These are phyloP conservation scores for Microthlaspi erraticum DNA, from an alignment of 345 rosid genomes.

Conservation along the genomic window DNA sequence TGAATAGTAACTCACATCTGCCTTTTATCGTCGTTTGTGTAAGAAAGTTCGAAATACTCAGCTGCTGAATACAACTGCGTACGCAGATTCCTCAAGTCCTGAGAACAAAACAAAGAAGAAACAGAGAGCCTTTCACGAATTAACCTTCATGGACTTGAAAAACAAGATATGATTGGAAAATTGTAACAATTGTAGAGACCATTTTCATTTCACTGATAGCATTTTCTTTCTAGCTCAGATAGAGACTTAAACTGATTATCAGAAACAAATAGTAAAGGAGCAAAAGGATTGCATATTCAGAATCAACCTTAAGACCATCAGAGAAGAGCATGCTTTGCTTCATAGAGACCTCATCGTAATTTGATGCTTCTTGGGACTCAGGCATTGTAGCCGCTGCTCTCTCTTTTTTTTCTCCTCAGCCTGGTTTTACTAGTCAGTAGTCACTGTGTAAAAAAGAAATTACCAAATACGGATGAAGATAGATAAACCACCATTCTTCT, in stretches of 20 bases:
- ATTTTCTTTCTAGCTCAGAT: neutral
- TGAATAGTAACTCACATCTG: constrained; percentile 64
- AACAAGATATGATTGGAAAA: neutral
- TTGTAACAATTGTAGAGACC: neutral
- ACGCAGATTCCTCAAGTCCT: constrained; percentile 90
- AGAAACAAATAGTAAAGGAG: neutral
- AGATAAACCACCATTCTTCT: constrained; percentile 5
- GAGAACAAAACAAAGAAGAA: constrained; percentile 9
- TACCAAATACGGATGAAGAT: neutral
- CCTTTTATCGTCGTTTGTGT: constrained; percentile 78
- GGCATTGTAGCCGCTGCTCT: constrained; percentile 52
- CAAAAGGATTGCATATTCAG: neutral
- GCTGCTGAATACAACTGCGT: constrained; percentile 92
- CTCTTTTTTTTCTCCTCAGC: constrained; percentile 42
- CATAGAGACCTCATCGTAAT: constrained; percentile 78
- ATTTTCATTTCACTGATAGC: neutral
- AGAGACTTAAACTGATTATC: neutral
- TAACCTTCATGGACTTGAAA: neutral
- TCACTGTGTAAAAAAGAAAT: neutral
- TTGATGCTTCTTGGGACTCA: constrained; percentile 61
- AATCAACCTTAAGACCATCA: constrained; percentile 79
- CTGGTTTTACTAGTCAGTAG: neutral
- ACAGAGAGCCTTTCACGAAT: neutral
- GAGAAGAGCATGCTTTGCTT: constrained; percentile 85
- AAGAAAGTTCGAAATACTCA: constrained; percentile 90